phyloP scores from a whole-genome alignment of 148 eudicot species.

The Rhododendron griersonianum region DNA sequence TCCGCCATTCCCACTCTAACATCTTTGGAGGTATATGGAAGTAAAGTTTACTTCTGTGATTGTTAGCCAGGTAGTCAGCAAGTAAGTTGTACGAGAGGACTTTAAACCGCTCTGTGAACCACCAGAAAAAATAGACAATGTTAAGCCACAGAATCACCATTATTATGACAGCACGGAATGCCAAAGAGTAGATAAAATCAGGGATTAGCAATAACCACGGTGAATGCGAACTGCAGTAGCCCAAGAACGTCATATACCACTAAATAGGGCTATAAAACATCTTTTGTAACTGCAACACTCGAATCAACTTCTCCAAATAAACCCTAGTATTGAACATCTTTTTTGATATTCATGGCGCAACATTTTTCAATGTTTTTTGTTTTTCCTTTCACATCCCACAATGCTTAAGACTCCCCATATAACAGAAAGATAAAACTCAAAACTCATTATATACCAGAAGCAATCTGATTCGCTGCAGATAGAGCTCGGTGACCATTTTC shows the following conservation, averaged over 20 bases:
- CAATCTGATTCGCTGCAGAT: background rate
- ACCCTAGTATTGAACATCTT: background rate
- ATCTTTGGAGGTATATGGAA: conserved; percentile 68
- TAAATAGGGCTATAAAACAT: background rate
- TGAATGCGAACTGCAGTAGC: background rate
- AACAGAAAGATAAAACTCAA: background rate
- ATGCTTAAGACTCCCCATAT: background rate
- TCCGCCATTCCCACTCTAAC: conserved; percentile 87
- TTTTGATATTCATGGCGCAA: background rate
- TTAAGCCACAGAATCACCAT: background rate
- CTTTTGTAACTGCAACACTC: background rate
- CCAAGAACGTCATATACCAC: background rate
- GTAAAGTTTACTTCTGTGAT: conserved; percentile 65
- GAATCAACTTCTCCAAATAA: background rate
- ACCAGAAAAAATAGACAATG: conserved; percentile 6
- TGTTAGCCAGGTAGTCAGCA: conserved; percentile 82
- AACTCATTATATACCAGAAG: background rate
- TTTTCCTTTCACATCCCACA: background rate
- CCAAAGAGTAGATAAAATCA: background rate
- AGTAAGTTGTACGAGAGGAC: conserved; percentile 88
- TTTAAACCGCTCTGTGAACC: conserved; percentile 66
- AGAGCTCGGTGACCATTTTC: background rate
- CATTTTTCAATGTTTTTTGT: background rate
- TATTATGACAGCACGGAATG: background rate
- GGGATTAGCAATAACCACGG: background rate